Percentiles rank a stretch among this genome's conserved stretches.
These are phyloP conservation scores for Austroboletus eburneus DNA, from an alignment of 768 basidiomycete species.

Conservation along the genomic window DNA sequence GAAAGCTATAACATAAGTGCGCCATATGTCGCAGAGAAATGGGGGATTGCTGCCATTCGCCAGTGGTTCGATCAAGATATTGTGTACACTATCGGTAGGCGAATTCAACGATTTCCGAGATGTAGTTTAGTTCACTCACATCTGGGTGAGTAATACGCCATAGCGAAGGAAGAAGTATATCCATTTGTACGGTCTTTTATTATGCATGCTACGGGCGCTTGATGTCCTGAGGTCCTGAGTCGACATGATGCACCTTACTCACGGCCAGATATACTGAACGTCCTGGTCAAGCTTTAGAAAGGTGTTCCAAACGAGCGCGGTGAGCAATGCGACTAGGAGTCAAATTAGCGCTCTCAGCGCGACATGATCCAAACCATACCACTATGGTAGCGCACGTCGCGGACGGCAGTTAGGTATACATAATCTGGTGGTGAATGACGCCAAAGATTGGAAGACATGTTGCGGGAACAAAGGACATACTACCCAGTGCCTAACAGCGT, in stretches of 20 bases:
- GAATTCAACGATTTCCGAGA: neutral
- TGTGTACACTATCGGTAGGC: constrained; percentile 9
- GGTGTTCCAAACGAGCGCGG: constrained; percentile 13
- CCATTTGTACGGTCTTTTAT: constrained; percentile 28
- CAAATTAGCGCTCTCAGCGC: constrained; percentile 2
- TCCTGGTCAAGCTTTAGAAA: constrained; percentile 17
- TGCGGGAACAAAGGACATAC: neutral
- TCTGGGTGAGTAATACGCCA: constrained; percentile 12
- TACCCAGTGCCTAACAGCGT: too few species aligned
- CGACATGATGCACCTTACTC: constrained; percentile 10
- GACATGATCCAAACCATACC: neutral
- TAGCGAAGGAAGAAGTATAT: constrained; percentile 29
- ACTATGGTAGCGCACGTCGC: constrained; percentile 10
- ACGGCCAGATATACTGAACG: constrained; percentile 21
- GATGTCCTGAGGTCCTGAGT: too few species aligned
- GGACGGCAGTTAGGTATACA: neutral
- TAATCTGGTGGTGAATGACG: neutral
- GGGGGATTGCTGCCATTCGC: constrained; percentile 9
- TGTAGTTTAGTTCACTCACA: constrained; percentile 11
- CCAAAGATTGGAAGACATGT: neutral
- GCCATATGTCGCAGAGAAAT: constrained; percentile 9
- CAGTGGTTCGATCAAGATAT: constrained; percentile 6
- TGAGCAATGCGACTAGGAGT: constrained; percentile 9
- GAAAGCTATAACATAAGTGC: neutral
- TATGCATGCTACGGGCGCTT: constrained; percentile 19